Percentiles rank a stretch among this genome's conserved stretches.
Evolutionary conservation across 2,329 filamentous ascomycete species (phyloP).

Genomic region (Trichoderma citrinoviride): DNA sequence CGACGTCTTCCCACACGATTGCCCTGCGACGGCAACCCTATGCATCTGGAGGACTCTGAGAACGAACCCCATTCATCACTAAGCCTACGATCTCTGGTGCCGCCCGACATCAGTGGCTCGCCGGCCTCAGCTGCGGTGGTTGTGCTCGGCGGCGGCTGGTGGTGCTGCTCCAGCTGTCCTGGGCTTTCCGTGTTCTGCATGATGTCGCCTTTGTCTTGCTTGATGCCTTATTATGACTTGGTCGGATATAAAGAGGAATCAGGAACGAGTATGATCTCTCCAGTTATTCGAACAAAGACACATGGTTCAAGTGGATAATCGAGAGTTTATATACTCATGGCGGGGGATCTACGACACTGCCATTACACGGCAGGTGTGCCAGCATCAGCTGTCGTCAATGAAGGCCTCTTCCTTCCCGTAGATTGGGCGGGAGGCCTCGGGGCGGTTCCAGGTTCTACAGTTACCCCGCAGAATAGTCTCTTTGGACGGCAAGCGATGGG

Average conservation of each 20-base stretch:
- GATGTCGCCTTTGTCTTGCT: background rate
- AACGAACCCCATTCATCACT: conserved; percentile 51
- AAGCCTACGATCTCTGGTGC: conserved; percentile 36
- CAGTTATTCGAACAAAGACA: background rate
- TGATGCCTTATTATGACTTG: background rate
- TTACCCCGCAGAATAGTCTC: conserved; percentile 15
- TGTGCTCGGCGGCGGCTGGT: background rate
- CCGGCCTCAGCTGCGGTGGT: background rate
- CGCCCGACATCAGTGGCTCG: background rate
- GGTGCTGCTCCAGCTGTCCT: background rate
- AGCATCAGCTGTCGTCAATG: conserved; percentile 1
- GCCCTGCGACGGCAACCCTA: background rate
- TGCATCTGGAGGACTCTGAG: background rate
- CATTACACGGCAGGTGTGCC: background rate
- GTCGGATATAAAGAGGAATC: background rate
- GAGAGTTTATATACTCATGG: conserved; percentile 2
- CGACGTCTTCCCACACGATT: background rate
- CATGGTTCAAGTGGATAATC: background rate
- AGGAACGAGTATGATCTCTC: background rate
- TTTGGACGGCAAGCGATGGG: background rate
- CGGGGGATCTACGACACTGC: background rate
- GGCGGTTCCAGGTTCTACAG: background rate
- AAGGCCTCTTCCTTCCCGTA: background rate
- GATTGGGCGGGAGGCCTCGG: background rate
- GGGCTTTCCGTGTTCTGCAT: background rate